Evolutionary conservation across 345 rosid species (phyloP), one percentile per base, ranked within the genome.

Genomic region (Eucalyptus curtisii): DNA sequence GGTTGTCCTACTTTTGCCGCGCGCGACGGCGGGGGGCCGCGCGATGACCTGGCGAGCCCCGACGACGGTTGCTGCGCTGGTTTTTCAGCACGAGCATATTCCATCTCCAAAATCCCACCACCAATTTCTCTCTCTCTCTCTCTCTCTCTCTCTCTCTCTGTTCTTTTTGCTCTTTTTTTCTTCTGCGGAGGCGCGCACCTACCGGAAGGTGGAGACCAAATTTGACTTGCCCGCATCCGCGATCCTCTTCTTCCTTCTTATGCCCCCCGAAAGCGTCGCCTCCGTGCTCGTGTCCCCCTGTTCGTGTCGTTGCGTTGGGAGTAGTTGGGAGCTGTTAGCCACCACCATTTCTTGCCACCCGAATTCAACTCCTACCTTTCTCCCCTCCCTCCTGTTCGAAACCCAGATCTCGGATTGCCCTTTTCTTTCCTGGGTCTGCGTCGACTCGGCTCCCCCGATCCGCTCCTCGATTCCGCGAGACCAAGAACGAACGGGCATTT

Each of bases 181-280:
- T 12, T 27, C n/a, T 12, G 2, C 7, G 68, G 68, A 0, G 68
- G 8, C 15, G 85, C 37, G 4, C 48, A 16, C 47, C 14, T 0
- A 76, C 84, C 84, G 84, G 47, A 20, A 68, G 87, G 87, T 52
- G 87, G 87, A 48, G 45, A 89, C 89, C 92, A 91, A 88, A 24
- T 91, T 92, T 88, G 94, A 93, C 94, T 91, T 40, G 86, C 88
- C 88, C 42, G 37, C 89, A 59, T 61, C 45, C 27, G 31, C 33
- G 13, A 17, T 25, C 59, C 16, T n/a, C 30, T 49, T n/a, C 48
- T 49, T n/a, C 48, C 52, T 31, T n/a, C 25, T 71, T 79, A 17
- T 45, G 66, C 44, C 25, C 22, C n/a, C 20, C 13, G 7, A 25
- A 19, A 20, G 82, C 17, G 14, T 27, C 50, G 33, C 15, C 31